These are phyloP conservation scores for Colletotrichum coccodes DNA, from an alignment of 2,329 filamentous ascomycete species.

Conservation along the genomic window DNA sequence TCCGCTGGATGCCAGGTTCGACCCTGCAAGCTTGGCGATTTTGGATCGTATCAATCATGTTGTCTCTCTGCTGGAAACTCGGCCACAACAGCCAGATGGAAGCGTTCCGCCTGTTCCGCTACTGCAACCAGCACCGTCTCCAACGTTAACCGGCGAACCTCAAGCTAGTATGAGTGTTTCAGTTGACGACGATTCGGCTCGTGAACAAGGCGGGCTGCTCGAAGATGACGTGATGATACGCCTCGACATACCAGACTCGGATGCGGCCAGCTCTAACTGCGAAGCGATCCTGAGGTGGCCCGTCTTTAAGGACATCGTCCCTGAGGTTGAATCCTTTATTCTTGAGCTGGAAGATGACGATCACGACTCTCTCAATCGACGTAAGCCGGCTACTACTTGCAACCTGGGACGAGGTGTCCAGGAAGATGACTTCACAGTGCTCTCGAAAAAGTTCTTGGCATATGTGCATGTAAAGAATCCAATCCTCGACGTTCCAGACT, in stretches of 20 bases:
- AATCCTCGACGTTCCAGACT: constrained; percentile 39
- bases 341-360: constrained; percentile 32
- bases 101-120: neutral
- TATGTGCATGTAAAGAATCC: constrained; percentile 47
- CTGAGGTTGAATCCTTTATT: constrained; percentile 35
- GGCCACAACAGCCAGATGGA: neutral
- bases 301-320: constrained; percentile 38
- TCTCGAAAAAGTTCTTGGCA: constrained; percentile 41
- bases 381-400: neutral
- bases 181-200: neutral
- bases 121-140: neutral
- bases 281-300: constrained; percentile 44
- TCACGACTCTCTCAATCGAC: constrained; percentile 18
- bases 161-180: neutral
- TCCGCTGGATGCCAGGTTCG: constrained; percentile 39
- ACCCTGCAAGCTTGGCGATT: constrained; percentile 48
- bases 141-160: neutral
- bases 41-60: constrained; percentile 42
- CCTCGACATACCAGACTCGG: constrained; percentile 30
- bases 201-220: neutral
- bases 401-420: constrained; percentile 36
- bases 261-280: constrained; percentile 33
- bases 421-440: constrained; percentile 39
- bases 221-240: constrained; percentile 19
- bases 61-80: constrained; percentile 36